Conservation (phyloP, 495 filamentous ascomycete species). For the Lindgomyces ingoldianus region DNA sequence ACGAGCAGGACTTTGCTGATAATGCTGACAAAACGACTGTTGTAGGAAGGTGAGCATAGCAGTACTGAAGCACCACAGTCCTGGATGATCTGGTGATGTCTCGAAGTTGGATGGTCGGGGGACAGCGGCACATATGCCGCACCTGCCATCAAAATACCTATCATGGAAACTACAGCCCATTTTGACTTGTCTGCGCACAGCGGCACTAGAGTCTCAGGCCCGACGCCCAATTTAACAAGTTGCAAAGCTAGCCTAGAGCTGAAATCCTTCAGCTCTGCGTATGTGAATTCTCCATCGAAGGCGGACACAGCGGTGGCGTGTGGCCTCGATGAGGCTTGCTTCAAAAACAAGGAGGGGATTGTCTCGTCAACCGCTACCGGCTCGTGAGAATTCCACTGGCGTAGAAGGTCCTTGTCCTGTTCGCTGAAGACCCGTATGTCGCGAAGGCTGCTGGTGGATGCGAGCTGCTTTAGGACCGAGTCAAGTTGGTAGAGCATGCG, state of each 20-base stretch:
- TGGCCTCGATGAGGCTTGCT: constrained; percentile 39
- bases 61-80: constrained; percentile 50
- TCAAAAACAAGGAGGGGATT: constrained; percentile 56
- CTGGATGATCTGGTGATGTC: constrained; percentile 49
- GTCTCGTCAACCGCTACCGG: constrained; percentile 47
- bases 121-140: constrained; percentile 60
- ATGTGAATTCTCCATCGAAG: constrained; percentile 46
- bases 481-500: constrained; percentile 34
- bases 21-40: constrained; percentile 44
- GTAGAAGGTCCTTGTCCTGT: constrained; percentile 21
- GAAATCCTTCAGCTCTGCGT: constrained; percentile 42
- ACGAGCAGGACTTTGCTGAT: constrained; percentile 50
- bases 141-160: constrained; percentile 59
- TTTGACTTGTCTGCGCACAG: constrained; percentile 60
- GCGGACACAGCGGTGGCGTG: constrained; percentile 25
- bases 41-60: constrained; percentile 49
- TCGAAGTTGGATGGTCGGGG: constrained; percentile 55
- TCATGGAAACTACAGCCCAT: constrained; percentile 54
- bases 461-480: constrained; percentile 21
- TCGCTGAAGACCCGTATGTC: constrained; percentile 30
- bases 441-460: constrained; percentile 18
- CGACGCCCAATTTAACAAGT: constrained; percentile 41
- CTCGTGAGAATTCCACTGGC: constrained; percentile 21
- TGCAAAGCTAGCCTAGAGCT: constrained; percentile 43
- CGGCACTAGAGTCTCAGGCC: constrained; percentile 51